phyloP scores from a whole-genome alignment of 2,329 filamentous ascomycete species.

The Beauveria sp. region DNA sequence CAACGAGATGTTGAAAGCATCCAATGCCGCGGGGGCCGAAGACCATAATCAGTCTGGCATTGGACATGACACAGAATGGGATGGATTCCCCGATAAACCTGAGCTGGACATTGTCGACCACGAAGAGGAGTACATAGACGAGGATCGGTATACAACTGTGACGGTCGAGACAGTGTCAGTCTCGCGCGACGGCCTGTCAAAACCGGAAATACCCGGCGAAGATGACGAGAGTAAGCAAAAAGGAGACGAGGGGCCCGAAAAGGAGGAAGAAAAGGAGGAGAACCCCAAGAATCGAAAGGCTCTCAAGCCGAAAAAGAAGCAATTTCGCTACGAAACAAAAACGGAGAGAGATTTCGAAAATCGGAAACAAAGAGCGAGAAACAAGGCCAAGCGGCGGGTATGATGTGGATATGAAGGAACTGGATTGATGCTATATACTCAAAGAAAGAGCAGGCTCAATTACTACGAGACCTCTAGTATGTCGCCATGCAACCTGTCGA shows the following conservation, averaged over 20 bases:
- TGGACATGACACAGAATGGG: conserved; percentile 50
- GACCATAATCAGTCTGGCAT: conserved; percentile 30
- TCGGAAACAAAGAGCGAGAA: conserved; percentile 64
- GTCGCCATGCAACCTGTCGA: conserved; percentile 8
- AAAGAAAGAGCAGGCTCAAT: conserved; percentile 9
- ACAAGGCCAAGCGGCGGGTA: conserved; percentile 26
- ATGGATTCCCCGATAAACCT: conserved; percentile 51
- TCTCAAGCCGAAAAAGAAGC: conserved; percentile 74
- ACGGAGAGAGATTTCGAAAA: conserved; percentile 68
- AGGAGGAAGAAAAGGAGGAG: conserved; percentile 6
- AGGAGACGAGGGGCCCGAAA: conserved; percentile 22
- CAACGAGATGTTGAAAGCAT: conserved; percentile 59
- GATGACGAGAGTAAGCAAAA: conserved; percentile 25
- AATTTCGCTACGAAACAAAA: conserved; percentile 90
- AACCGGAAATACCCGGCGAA: conserved; percentile 33
- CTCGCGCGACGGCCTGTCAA: conserved; percentile 63
- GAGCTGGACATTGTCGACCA: conserved; percentile 56
- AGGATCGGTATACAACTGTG: conserved; percentile 92
- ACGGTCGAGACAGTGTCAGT: conserved; percentile 85
- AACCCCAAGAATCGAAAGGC: conserved; percentile 12
- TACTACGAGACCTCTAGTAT: conserved; percentile 11
- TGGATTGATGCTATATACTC: conserved; percentile 11
- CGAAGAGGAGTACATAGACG: conserved; percentile 92
- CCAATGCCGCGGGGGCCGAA: conserved; percentile 40
- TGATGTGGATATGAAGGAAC: background rate